phyloP scores from a whole-genome alignment of 2,329 filamentous ascomycete species.

The Cercospora canescens region DNA sequence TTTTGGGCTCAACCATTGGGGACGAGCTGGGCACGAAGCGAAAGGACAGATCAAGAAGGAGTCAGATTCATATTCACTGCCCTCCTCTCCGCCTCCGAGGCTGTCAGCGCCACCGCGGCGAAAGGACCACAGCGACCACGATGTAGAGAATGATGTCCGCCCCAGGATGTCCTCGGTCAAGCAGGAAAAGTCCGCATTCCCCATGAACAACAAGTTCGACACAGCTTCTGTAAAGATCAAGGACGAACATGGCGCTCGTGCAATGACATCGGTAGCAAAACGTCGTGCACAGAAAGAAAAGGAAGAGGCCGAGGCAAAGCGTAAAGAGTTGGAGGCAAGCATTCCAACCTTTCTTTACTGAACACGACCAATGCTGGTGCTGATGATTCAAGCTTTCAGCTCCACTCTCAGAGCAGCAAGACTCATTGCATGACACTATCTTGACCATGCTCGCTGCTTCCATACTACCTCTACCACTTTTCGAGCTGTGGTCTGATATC shows the following conservation, averaged over 20 bases:
- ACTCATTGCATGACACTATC: neutral
- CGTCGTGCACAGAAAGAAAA: constrained; percentile 35
- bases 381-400: neutral
- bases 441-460: neutral
- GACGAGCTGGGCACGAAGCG: constrained; percentile 2
- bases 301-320: constrained; percentile 25
- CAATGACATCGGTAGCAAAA: constrained; percentile 24
- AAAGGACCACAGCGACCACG: neutral
- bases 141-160: neutral
- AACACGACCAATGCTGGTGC: neutral
- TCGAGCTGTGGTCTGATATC: constrained; percentile 79
- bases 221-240: neutral
- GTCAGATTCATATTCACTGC: neutral
- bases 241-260: neutral
- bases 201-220: neutral
- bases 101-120: neutral
- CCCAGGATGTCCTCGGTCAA: neutral
- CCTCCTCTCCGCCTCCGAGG: constrained; percentile 9
- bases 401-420: neutral
- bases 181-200: neutral
- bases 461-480: constrained; percentile 63
- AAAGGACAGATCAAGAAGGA: neutral
- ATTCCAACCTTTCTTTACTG: constrained; percentile 50
- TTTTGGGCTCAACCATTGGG: neutral
- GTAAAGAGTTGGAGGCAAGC: constrained; percentile 31